phyloP scores from a whole-genome alignment of 495 filamentous ascomycete genomes.

The Hypoxylon intermedium region DNA sequence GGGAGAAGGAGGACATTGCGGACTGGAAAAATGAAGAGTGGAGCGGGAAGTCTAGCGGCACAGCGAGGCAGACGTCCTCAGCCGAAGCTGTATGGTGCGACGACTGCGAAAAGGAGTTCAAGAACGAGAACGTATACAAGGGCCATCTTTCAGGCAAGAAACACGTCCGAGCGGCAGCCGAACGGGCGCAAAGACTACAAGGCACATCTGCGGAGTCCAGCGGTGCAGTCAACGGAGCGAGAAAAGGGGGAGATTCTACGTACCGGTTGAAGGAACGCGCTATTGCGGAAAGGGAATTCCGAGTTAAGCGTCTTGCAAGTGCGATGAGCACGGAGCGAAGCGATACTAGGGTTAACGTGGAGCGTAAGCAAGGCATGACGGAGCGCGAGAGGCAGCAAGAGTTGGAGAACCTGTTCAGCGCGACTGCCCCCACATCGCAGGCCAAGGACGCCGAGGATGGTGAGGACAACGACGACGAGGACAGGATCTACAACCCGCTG shows the following conservation, averaged over 20 bases:
- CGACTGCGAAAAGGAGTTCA: slow-evolving; percentile 92
- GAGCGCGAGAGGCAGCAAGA: slow-evolving; percentile 93
- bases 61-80: slow-evolving; percentile 57
- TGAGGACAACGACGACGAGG: slow-evolving; percentile 72
- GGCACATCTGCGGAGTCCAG: slow-evolving; percentile 27
- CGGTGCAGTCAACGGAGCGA: slow-evolving; percentile 39
- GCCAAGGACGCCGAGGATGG: slow-evolving; percentile 59
- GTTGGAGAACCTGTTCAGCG: slow-evolving; percentile 79
- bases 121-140: slow-evolving; percentile 93
- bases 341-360: slow-evolving; percentile 90
- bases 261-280: slow-evolving; percentile 83
- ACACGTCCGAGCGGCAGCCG: slow-evolving; percentile 81
- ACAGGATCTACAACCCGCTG: slow-evolving; percentile 93
- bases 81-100: slow-evolving; percentile 83
- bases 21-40: slow-evolving; percentile 75
- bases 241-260: slow-evolving; percentile 46
- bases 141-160: slow-evolving; percentile 89
- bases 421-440: slow-evolving; percentile 52
- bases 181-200: slow-evolving; percentile 48
- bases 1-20: slow-evolving; percentile 76
- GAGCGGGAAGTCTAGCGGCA: slow-evolving; percentile 44
- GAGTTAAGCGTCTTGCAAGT: slow-evolving; percentile 75
- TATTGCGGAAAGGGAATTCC: slow-evolving; percentile 87
- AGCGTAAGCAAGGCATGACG: slow-evolving; percentile 94
- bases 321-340: slow-evolving; percentile 79